A percentile compares a stretch with the other conserved stretches of the same genome.
Evolutionary conservation across 495 filamentous ascomycete species (phyloP).

Genomic region (Penicillium crystallinum): DNA sequence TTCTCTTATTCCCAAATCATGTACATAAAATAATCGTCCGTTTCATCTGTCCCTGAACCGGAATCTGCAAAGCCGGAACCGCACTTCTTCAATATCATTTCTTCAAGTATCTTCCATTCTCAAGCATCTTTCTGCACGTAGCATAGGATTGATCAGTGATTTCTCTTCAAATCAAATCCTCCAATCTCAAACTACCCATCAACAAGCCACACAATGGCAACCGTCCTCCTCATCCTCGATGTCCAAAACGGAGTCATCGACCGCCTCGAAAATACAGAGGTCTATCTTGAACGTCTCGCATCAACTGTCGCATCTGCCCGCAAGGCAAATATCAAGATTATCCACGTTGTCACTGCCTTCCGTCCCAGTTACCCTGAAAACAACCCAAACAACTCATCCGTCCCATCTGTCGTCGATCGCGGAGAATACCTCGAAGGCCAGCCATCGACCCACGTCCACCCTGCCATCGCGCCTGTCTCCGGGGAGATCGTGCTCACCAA

Average conservation of each 20-base stretch:
- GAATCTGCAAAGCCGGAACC: conserved; percentile 1
- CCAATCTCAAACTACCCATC: neutral
- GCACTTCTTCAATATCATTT: neutral
- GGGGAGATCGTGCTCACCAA: conserved; percentile 31
- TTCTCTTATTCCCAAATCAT: too few relatives aligned
- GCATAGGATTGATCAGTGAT: neutral
- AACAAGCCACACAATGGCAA: conserved; percentile 17
- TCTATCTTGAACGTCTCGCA: conserved; percentile 25
- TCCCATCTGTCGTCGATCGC: conserved; percentile 9
- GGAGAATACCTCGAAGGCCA: conserved; percentile 23
- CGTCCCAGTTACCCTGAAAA: conserved; percentile 30
- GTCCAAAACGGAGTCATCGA: conserved; percentile 28
- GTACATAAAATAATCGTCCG: neutral
- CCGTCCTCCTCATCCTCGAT: conserved; percentile 35
- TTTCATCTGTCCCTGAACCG: conserved; percentile 5
- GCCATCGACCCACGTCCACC: conserved; percentile 16
- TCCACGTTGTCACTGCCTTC: conserved; percentile 33
- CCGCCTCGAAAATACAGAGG: conserved; percentile 9
- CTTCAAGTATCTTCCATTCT: neutral
- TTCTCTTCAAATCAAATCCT: neutral
- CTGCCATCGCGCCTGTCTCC: conserved; percentile 15
- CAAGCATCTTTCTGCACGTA: neutral
- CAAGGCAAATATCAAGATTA: conserved; percentile 17
- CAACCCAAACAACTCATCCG: conserved; percentile 19
- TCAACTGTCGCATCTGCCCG: conserved; percentile 23